A percentile compares a stretch with the other conserved stretches of the same genome.
Conservation (phyloP, 2,329 filamentous ascomycete genomes). For the Calonectria montana region DNA sequence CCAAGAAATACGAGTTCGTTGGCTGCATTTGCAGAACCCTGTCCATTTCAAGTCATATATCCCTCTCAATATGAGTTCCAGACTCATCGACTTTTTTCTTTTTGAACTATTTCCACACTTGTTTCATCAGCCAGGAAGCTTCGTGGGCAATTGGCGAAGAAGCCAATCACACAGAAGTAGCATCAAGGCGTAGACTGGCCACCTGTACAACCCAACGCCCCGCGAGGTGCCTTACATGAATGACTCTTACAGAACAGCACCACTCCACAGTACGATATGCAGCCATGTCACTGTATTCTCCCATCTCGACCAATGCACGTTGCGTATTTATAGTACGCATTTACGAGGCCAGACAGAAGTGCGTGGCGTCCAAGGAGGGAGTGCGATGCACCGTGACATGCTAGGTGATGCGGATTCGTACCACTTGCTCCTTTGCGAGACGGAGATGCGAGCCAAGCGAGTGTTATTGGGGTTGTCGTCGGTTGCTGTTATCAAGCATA, state of each 20-base stretch:
- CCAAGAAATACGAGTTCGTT: constrained; percentile 16
- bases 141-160: constrained; percentile 3
- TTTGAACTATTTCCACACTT: background rate
- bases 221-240: constrained; percentile 19
- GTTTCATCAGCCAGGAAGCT: background rate
- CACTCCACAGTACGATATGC: background rate
- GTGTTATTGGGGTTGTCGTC: background rate
- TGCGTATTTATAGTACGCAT: background rate
- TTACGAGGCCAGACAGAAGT: background rate
- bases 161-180: background rate
- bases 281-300: background rate
- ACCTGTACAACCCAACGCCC: constrained; percentile 13
- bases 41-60: background rate
- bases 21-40: background rate
- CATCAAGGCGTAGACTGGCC: background rate
- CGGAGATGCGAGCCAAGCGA: background rate
- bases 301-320: background rate
- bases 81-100: background rate
- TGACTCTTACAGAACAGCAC: constrained; percentile 1
- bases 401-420: background rate
- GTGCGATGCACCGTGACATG: background rate
- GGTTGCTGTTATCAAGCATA: background rate
- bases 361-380: background rate
- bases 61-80: constrained; percentile 5
- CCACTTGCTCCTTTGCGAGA: background rate